Conservation (phyloP, 805 yeast genomes). For the Lipomyces spencermartinsiae region DNA sequence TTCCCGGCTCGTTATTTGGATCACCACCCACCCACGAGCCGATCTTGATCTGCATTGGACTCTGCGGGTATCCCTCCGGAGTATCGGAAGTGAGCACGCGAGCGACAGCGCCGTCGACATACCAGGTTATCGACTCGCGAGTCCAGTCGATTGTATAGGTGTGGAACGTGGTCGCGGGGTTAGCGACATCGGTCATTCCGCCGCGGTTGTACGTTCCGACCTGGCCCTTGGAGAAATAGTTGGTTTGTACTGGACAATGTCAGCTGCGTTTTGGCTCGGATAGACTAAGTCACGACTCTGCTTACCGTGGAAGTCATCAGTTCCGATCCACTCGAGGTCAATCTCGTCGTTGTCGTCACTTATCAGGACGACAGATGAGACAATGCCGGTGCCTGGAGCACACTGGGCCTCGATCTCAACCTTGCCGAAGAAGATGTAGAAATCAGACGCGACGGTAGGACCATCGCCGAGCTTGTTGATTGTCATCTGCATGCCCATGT, state of each 20-base stretch:
- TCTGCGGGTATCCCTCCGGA: constrained; percentile 76
- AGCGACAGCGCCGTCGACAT: constrained; percentile 69
- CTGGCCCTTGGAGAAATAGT: constrained; percentile 79
- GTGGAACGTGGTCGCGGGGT: constrained; percentile 67
- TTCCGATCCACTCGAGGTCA: constrained; percentile 87
- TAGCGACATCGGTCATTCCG: constrained; percentile 62
- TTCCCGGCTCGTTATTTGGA: constrained; percentile 59
- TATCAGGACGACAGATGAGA: constrained; percentile 81
- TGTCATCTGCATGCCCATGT: constrained; percentile 68
- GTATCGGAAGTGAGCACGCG: constrained; percentile 62
- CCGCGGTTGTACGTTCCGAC: constrained; percentile 83
- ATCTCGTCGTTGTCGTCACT: constrained; percentile 88
- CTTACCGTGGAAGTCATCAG: constrained; percentile 75
- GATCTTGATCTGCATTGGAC: constrained; percentile 79
- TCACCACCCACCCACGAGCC: constrained; percentile 63
- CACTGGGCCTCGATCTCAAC: constrained; percentile 75
- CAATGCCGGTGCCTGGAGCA: constrained; percentile 77
- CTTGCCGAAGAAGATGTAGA: constrained; percentile 88
- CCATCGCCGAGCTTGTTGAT: constrained; percentile 70
- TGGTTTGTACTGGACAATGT: constrained; percentile 37
- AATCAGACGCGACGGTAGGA: constrained; percentile 77
- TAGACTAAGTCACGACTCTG: constrained; percentile 44
- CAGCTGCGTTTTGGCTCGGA: background rate
- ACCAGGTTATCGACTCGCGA: constrained; percentile 67
- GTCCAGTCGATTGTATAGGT: constrained; percentile 90